Evolutionary conservation across 164 flowering plant genomes (phyloP), one percentile per base, ranked within the genome.

Genomic region (Chimonanthus praecox): DNA sequence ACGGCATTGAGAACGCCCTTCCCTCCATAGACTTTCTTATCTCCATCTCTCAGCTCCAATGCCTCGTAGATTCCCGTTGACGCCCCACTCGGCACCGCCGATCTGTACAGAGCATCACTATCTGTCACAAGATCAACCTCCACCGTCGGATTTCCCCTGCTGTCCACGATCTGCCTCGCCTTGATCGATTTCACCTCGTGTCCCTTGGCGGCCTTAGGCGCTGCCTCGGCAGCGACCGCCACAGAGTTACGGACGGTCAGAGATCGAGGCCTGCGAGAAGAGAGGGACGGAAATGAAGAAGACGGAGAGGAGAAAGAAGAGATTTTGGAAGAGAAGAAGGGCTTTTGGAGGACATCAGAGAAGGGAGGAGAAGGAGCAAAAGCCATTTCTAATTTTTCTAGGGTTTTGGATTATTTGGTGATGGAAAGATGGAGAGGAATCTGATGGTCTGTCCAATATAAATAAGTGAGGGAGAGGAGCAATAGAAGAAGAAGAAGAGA

Each of bases 21-120:
- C 18, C 99, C 99, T 0, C 94, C 96, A 74, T 89, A 95, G 47
- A 89, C 90, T 13, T 80, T 83, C 78, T 87, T 84, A 72, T 91
- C 98, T 0, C 98, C 99, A 70, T 95, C 99, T 71, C 99, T 83
- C 10, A 95, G 88, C 86, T 95, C 99, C 80, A 93, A 75, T 2
- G 99, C 99, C 83, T 95, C 99, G 73, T 95, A 93, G 85, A 93
- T 93, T 81, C 99, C 99, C 2, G 99, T 93, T 60, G 98, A 93
- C 6, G 98, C 98, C 2, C 98, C 98, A 61, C 98, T 91, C 0
- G 99, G 99, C 2, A 93, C 98, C 2, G 98, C 99, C 6, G 99
- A 91, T 76, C 99, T 85, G 79, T 85, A 90, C 1, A 91, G 84
- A 75, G 82, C 84, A 2, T 9, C 6, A n/a, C 60, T n/a, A 65